Evolutionary conservation across 345 rosid genomes (phyloP), one percentile per base, ranked within the genome.

Genomic region (Erucastrum elatum): DNA sequence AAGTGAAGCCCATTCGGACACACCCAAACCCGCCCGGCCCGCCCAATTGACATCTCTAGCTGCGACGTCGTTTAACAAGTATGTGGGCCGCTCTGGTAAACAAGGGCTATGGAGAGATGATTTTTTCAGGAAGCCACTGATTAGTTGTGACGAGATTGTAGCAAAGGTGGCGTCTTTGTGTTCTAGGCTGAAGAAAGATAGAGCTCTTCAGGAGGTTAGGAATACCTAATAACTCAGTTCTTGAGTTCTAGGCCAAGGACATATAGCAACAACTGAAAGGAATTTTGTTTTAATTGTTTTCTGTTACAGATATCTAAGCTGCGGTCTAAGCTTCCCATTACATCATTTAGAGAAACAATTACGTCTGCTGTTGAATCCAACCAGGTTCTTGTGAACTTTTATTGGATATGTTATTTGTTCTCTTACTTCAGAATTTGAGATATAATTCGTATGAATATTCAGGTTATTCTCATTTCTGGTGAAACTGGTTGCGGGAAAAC

Each of bases 401-500:
- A 9, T 41, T 15, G n/a, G 58, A 15, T 63, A 66, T 76, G 34
- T 71, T 79, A 59, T 66, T 60, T 80, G n/a, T 71, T 60, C 8
- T 58, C 41, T 34, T 31, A 33, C 9, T 76, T 68, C 27, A 73
- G 64, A 72, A 27, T 0, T 56, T 8, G 65, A 49, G 17, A 49
- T 49, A 4, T n/a, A 49, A n/a, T n/a, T 5, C n/a, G 17, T n/a
- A 5, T 49, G 56, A 12, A 46, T 46, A 46, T 46, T 84, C 85
- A 90, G 97, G 87, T 90, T 79, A 85, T 90, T 70, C 97, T 90
- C 75, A 87, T 91, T 62, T 91, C 93, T 71, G 97, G 97, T 39
- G 91, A 88, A 82, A 91, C 97, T 41, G 97, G 94, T 8, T 91
- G 97, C 71, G 94, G 97, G 78, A 91, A 91, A 86, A 91, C 97